Conservation (phyloP, 2,329 filamentous ascomycete species). For the Hymenoscyphus infarciens region DNA sequence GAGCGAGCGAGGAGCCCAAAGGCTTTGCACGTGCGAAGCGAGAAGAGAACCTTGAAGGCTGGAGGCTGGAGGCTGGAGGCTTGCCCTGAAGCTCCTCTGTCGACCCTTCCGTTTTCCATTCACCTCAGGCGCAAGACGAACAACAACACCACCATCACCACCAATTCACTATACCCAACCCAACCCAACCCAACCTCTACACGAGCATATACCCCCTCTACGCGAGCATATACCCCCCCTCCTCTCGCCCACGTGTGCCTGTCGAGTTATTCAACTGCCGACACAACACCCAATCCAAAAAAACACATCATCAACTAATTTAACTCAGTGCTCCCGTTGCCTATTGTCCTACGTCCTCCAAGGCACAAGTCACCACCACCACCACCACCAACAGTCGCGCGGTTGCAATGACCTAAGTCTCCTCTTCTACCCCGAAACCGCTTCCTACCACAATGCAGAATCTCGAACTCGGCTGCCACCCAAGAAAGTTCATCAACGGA, state of each 20-base stretch:
- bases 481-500: conserved; percentile 35
- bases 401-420: conserved; percentile 32
- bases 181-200: not conserved
- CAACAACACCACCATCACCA: not conserved
- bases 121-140: not conserved
- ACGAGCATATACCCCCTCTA: not conserved
- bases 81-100: not conserved
- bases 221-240: not conserved
- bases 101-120: not conserved
- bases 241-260: not conserved
- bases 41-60: not conserved
- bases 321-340: not conserved
- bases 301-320: not conserved
- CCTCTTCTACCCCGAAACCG: conserved; percentile 15
- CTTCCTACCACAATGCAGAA: conserved; percentile 35
- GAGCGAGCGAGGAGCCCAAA: too few relatives aligned
- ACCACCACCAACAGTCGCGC: conserved; percentile 10
- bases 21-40: not conserved
- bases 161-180: not conserved
- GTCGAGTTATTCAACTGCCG: conserved; percentile 2
- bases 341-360: conserved; percentile 20
- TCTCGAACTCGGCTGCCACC: conserved; percentile 29
- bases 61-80: not conserved
- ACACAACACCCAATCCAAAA: not conserved
- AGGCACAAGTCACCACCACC: conserved; percentile 17